These are phyloP conservation scores for Tolypocladium ovalisporum DNA, from an alignment of 2,329 filamentous ascomycete species.

Conservation along the genomic window DNA sequence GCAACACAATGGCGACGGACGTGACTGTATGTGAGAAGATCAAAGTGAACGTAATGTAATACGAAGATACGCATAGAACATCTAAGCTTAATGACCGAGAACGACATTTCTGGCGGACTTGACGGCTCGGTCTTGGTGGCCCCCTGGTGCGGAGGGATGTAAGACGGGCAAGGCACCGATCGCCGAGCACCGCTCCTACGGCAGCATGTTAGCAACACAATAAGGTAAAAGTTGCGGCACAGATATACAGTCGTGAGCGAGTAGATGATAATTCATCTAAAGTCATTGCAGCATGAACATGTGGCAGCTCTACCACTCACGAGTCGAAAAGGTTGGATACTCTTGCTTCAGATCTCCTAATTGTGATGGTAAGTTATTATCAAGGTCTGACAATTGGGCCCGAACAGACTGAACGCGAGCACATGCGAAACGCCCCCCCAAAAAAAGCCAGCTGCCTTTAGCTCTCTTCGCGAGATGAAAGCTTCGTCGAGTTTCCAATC, in stretches of 20 bases:
- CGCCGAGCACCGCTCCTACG: background rate
- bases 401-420: background rate
- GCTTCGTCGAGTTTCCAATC: background rate
- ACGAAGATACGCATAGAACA: too few relatives aligned
- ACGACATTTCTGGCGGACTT: background rate
- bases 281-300: too few relatives aligned
- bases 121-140: background rate
- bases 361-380: too few relatives aligned
- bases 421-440: background rate
- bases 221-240: background rate
- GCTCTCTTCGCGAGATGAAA: background rate
- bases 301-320: background rate
- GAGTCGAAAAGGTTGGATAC: background rate
- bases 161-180: background rate
- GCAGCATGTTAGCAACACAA: background rate
- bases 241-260: too few relatives aligned
- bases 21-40: too few relatives aligned
- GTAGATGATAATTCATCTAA: too few relatives aligned
- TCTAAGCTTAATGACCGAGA: too few relatives aligned
- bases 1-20: background rate
- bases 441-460: background rate
- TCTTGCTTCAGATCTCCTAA: too few relatives aligned
- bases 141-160: background rate
- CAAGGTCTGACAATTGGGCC: background rate
- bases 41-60: too few relatives aligned